phyloP scores from a whole-genome alignment of 441 rosid species.

The Adansonia grandidieri region DNA sequence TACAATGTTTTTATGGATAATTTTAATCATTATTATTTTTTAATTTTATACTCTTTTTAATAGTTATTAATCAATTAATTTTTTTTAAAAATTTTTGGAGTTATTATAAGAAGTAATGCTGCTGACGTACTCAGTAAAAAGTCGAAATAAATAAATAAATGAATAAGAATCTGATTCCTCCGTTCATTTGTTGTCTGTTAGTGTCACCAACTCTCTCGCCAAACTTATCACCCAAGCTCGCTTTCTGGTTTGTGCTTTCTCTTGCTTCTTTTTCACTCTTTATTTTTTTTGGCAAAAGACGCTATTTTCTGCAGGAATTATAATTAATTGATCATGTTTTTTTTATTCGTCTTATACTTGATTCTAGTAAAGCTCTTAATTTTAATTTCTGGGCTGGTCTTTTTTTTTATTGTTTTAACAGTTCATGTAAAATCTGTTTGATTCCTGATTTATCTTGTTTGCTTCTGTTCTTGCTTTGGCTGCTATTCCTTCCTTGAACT shows the following conservation, averaged over 20 bases:
- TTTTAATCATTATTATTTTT: too few relatives aligned
- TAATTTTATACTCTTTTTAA: too few relatives aligned
- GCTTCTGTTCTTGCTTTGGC: too few relatives aligned
- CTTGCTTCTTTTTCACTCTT: not conserved
- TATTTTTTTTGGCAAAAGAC: not conserved
- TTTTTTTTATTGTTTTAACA: too few relatives aligned
- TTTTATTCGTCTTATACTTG: not conserved
- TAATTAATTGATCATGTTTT: not conserved
- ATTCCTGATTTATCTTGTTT: too few relatives aligned
- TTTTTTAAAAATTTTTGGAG: too few relatives aligned
- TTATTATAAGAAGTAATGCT: not conserved
- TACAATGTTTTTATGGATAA: too few relatives aligned
- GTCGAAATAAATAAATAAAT: not conserved
- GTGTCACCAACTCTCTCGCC: not conserved
- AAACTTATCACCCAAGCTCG: not conserved
- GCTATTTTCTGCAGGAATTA: not conserved
- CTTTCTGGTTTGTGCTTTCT: not conserved
- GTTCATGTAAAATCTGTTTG: too few relatives aligned
- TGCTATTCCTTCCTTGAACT: too few relatives aligned
- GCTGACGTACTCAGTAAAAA: not conserved
- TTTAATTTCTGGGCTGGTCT: not conserved
- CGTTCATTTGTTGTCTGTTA: not conserved
- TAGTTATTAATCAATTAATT: too few relatives aligned
- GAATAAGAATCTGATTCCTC: not conserved
- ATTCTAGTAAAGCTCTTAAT: not conserved